A percentile compares a stretch with the other conserved stretches of the same genome.
Evolutionary conservation across 192 early-diverging fungal species (phyloP).

Genomic region (Mortierella claussenii): DNA sequence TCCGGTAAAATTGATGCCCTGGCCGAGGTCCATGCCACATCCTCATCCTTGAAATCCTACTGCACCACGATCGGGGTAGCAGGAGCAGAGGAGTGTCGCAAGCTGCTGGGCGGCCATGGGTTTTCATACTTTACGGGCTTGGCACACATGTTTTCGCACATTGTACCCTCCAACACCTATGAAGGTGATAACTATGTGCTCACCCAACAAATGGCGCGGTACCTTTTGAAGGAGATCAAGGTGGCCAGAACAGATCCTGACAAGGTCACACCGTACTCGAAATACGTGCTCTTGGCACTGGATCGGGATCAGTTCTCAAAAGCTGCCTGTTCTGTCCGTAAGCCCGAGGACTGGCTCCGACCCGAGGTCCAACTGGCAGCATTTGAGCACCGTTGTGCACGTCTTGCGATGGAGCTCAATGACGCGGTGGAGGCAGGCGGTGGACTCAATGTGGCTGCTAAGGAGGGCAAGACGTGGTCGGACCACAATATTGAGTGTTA

Average conservation of each 20-base stretch:
- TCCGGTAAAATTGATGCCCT: slow-evolving; percentile 49
- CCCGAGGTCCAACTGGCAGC: slow-evolving; percentile 67
- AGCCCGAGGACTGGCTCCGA: slow-evolving; percentile 52
- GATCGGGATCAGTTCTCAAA: slow-evolving; percentile 14
- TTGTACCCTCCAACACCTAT: slow-evolving; percentile 79
- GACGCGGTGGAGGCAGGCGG: slow-evolving; percentile 45
- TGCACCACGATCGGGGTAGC: slow-evolving; percentile 71
- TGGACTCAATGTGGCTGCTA: slow-evolving; percentile 6
- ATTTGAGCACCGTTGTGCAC: slow-evolving; percentile 63
- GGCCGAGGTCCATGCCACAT: slow-evolving; percentile 82
- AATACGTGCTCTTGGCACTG: slow-evolving; percentile 29
- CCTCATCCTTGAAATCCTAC: slow-evolving; percentile 78
- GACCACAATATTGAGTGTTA: slow-evolving; percentile 60
- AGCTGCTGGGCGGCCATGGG: slow-evolving; percentile 81
- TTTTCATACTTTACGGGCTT: slow-evolving; percentile 80
- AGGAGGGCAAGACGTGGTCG: slow-evolving; percentile 34
- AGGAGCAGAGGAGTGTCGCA: slow-evolving; percentile 77
- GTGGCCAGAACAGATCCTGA: slow-evolving; percentile 21
- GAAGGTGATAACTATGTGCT: slow-evolving; percentile 89
- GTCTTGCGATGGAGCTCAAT: slow-evolving; percentile 54
- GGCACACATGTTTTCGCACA: slow-evolving; percentile 69
- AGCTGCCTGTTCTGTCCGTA: slow-evolving; percentile 21
- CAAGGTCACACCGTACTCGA: slow-evolving; percentile 41
- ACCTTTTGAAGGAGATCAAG: slow-evolving; percentile 66
- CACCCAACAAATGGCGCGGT: slow-evolving; percentile 86